Percentiles rank a stretch among this genome's conserved stretches.
Evolutionary conservation across 1,284 basidiomycete species (phyloP).

Genomic region (Rhodotorula sp.): DNA sequence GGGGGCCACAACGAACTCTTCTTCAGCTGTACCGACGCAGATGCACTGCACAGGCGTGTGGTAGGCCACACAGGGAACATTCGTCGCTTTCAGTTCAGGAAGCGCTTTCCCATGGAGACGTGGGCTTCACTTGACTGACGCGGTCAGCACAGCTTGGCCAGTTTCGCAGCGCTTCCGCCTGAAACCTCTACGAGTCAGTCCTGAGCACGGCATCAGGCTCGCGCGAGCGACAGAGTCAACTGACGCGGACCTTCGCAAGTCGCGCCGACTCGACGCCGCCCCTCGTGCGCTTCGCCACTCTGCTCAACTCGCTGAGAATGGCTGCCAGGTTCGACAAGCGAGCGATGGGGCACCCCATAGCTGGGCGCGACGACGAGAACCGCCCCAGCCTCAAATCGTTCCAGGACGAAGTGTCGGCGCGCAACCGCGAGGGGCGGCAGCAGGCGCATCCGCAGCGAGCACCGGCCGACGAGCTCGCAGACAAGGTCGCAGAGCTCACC

Average conservation of each 20-base stretch:
- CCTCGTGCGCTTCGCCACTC: too few relatives aligned
- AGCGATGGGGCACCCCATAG: conserved; percentile 7
- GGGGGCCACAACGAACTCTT: too few relatives aligned
- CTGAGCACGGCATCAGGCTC: too few relatives aligned
- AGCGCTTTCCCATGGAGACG: too few relatives aligned
- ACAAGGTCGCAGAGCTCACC: conserved; percentile 10
- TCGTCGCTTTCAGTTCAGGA: too few relatives aligned
- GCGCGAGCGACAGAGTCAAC: too few relatives aligned
- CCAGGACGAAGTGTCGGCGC: conserved; percentile 21
- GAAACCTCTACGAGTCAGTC: neutral
- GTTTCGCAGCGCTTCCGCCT: too few relatives aligned
- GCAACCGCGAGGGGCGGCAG: neutral
- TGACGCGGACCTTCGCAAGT: too few relatives aligned
- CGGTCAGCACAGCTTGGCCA: neutral
- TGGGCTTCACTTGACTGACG: neutral
- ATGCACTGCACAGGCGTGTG: too few relatives aligned
- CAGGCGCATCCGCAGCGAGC: neutral
- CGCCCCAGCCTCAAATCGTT: conserved; percentile 27
- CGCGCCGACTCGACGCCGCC: neutral
- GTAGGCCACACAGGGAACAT: too few relatives aligned
- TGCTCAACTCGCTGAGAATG: neutral
- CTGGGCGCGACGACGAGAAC: neutral
- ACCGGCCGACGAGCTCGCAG: neutral
- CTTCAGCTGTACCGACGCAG: too few relatives aligned
- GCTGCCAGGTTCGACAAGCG: conserved; percentile 14